phyloP scores from a whole-genome alignment of 2,329 filamentous ascomycete species.

The Didymella pomorum region DNA sequence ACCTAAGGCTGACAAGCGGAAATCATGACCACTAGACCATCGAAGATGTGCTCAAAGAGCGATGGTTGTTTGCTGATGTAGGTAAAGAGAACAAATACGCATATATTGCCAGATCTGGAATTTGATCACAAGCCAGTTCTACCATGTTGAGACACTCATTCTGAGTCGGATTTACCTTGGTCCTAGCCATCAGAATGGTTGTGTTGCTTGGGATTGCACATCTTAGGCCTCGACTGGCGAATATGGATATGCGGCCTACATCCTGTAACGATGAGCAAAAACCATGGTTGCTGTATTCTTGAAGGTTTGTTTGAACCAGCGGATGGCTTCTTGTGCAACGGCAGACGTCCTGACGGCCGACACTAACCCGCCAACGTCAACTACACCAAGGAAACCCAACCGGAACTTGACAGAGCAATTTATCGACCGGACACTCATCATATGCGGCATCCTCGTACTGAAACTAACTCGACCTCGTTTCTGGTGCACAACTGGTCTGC shows the following conservation, averaged over 20 bases:
- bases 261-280: neutral
- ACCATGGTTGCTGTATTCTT: too few relatives aligned
- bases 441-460: neutral
- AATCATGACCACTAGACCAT: constrained; percentile 25
- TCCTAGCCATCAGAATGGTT: too few relatives aligned
- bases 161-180: too few relatives aligned
- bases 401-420: neutral
- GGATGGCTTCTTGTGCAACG: too few relatives aligned
- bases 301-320: too few relatives aligned
- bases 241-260: neutral
- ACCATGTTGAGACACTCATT: too few relatives aligned
- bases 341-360: neutral
- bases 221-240: too few relatives aligned
- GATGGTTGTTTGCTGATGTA: too few relatives aligned
- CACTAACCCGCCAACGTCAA: neutral
- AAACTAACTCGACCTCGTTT: neutral
- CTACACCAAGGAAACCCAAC: neutral
- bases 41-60: constrained; percentile 11
- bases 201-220: too few relatives aligned
- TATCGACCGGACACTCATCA: neutral
- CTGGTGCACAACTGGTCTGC: neutral
- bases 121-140: too few relatives aligned
- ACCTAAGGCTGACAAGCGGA: constrained; percentile 19
- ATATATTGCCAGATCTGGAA: too few relatives aligned
- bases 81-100: too few relatives aligned